Evolutionary conservation across 2,329 filamentous ascomycete genomes (phyloP).

Genomic region (Hypomyces rosellus): DNA sequence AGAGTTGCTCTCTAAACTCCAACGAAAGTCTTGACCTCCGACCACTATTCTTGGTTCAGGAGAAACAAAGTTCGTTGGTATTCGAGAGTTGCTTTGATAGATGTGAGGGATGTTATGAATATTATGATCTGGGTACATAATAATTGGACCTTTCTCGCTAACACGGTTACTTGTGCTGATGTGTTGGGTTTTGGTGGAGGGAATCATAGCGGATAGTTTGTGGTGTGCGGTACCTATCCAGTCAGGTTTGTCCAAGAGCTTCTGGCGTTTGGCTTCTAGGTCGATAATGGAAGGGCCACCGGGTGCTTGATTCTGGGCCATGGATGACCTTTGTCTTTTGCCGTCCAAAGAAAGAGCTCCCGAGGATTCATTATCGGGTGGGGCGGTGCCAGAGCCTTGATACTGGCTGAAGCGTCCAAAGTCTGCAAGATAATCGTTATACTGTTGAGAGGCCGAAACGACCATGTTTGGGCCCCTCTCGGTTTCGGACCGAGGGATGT

Average conservation of each 20-base stretch:
- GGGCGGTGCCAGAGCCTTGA: no score
- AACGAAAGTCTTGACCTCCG: constrained; percentile 22
- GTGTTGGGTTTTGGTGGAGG: not conserved
- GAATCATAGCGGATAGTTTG: constrained; percentile 21
- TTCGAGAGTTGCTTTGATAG: not conserved
- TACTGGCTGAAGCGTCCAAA: no score
- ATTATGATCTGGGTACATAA: no score
- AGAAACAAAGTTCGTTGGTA: no score
- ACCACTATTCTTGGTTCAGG: constrained; percentile 19
- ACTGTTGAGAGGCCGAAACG: not conserved
- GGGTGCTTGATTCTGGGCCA: not conserved
- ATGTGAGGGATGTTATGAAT: not conserved
- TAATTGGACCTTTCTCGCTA: no score
- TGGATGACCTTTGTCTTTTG: not conserved
- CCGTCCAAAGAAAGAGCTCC: no score
- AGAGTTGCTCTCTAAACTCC: constrained; percentile 23
- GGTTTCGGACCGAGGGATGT: constrained; percentile 13
- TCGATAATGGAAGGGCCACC: not conserved
- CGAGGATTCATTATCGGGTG: no score
- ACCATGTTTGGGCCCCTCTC: not conserved
- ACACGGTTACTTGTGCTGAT: no score
- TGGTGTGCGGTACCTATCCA: constrained; percentile 28
- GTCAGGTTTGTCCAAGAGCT: constrained; percentile 21
- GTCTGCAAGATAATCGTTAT: not conserved
- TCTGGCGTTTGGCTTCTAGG: constrained; percentile 19